Base-by-base conservation (phyloP, 2,329 filamentous ascomycete species). In the Bimuria novae-zelandiae region DNA sequence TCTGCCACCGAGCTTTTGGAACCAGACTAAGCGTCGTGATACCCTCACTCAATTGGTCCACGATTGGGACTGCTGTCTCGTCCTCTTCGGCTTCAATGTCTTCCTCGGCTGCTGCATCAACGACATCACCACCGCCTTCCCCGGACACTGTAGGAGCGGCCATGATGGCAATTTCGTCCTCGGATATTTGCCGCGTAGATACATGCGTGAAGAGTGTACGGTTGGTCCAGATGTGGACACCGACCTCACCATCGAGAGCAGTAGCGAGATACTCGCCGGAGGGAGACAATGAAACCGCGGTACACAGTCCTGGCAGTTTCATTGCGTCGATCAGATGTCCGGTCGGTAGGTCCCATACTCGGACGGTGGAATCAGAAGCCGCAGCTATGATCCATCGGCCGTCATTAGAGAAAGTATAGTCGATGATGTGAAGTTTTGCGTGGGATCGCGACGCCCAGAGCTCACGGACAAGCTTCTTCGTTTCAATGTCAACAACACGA, bases 201-300 rank as follows among this genome's bases (percentile, higher is more conserved):
- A 96, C 86, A 63, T 96, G 92, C 51, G 87, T 89, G 79, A 96
- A 99, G 1, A 97, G 80, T 0, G 89, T 88, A 67, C 90, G 90
- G 75, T 99, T 99, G 19, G 90, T 97, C 93, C 94, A 99, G 42
- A 99, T 84, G 62, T 90, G 88, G n/a, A 99, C 88, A 11, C 94
- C 94, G 1, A 96, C 83, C 58, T 88, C 86, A 52, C 88, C 89
- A 49, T 91, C 85, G 48, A 92, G 87, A 0, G 92, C 89, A 3
- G 92, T 94, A 3, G 94, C 94, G n/a, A 99, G 82, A 65, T 92
- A 97, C 68, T 99, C 94, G 12, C 93, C 94, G 0, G 91, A 96
- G 1, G 82, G 81, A 0, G 94, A 96, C 79, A 97, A 96, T 7
- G 92, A 86, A 11, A 99, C 79, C 2, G 91, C 88, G 14, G 87